These are phyloP conservation scores for Phycomyces nitens DNA, from an alignment of 192 early-diverging fungal species.

Conservation along the genomic window DNA sequence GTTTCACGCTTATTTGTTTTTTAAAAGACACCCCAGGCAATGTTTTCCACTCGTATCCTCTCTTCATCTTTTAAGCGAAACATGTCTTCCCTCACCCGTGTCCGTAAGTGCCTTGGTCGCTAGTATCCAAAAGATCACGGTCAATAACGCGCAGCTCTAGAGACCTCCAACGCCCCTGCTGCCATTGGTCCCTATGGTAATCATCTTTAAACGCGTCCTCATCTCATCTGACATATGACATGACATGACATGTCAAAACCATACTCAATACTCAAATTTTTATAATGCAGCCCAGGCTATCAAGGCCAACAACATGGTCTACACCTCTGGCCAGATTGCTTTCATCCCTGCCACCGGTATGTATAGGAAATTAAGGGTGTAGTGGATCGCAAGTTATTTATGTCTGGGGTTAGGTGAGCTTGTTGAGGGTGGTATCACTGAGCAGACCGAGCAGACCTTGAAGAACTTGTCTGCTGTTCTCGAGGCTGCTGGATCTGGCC, in stretches of 20 bases:
- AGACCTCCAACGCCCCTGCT: constrained; percentile 61
- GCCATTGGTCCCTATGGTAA: constrained; percentile 80
- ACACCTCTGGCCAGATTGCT: constrained; percentile 74
- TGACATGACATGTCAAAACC: no score
- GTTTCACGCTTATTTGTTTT: no score
- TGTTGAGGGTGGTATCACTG: constrained; percentile 29
- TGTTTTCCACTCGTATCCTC: neutral
- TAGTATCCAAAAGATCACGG: neutral
- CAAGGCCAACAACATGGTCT: constrained; percentile 79
- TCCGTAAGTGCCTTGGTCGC: constrained; percentile 9
- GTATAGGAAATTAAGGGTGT: constrained; percentile 14
- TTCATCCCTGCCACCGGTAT: constrained; percentile 75
- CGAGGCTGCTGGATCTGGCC: constrained; percentile 70
- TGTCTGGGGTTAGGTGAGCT: no score
- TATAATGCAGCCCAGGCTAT: constrained; percentile 63
- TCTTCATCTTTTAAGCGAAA: neutral
- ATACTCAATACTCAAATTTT: constrained; percentile 1
- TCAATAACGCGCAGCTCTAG: neutral
- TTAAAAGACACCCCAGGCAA: neutral
- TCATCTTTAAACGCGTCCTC: neutral
- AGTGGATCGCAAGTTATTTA: neutral
- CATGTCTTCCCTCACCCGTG: constrained; percentile 10
- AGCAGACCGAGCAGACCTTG: constrained; percentile 58
- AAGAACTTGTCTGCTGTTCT: constrained; percentile 85
- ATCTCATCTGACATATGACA: neutral